Percentiles rank a stretch among this genome's conserved stretches.
phyloP scores from a whole-genome alignment of 2,329 filamentous ascomycete genomes.

The Grosmannia clavigera region DNA sequence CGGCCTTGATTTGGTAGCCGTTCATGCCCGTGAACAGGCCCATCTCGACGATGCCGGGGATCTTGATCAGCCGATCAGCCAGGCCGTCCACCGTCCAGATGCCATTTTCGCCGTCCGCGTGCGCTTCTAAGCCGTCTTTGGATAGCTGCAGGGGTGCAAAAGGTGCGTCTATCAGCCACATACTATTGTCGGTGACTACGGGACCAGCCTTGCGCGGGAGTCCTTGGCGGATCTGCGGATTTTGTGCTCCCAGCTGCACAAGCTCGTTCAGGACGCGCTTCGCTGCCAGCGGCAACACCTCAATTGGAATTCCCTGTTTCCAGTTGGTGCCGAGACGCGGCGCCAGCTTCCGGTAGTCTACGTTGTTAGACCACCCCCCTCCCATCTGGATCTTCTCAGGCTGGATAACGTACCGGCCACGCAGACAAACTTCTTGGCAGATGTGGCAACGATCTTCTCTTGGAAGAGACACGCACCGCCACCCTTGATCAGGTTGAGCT shows the following conservation, averaged over 20 bases:
- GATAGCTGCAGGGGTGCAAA: slow-evolving; percentile 63
- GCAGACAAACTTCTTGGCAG: slow-evolving; percentile 75
- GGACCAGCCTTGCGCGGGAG: slow-evolving; percentile 65
- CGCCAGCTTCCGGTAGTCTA: slow-evolving; percentile 81
- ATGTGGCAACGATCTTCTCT: slow-evolving; percentile 86
- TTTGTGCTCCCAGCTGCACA: slow-evolving; percentile 55
- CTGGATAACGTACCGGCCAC: slow-evolving; percentile 20
- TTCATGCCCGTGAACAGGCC: slow-evolving; percentile 80
- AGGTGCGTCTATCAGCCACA: slow-evolving; percentile 85
- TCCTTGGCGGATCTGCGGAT: slow-evolving; percentile 60
- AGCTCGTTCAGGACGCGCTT: slow-evolving; percentile 65
- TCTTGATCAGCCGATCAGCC: slow-evolving; percentile 60
- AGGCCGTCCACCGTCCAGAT: slow-evolving; percentile 71
- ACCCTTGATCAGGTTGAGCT: slow-evolving; percentile 94
- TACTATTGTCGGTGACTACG: slow-evolving; percentile 68
- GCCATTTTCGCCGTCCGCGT: slow-evolving; percentile 44
- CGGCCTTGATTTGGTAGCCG: slow-evolving; percentile 50
- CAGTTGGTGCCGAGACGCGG: slow-evolving; percentile 61
- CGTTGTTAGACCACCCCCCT: background rate
- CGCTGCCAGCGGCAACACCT: slow-evolving; percentile 78
- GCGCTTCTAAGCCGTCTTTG: slow-evolving; percentile 24
- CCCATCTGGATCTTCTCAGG: background rate
- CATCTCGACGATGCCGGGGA: slow-evolving; percentile 82
- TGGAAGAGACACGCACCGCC: slow-evolving; percentile 96
- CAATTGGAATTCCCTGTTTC: slow-evolving; percentile 77